These are phyloP conservation scores for Rhododendron simsii DNA, from an alignment of 148 eudicot genomes.

Conservation along the genomic window DNA sequence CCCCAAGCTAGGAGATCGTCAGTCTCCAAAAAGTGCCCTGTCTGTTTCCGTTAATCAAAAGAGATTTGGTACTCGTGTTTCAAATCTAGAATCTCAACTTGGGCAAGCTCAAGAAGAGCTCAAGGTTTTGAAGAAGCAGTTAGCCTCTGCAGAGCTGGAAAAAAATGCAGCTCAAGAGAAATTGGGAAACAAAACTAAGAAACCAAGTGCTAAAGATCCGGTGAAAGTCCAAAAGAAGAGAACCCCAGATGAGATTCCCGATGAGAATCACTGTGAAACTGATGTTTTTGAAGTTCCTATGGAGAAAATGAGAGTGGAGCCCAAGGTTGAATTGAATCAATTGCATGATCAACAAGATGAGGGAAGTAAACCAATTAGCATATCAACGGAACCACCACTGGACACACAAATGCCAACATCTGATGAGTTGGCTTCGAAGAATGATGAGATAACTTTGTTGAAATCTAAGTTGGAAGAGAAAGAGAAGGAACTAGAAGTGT, in stretches of 20 bases:
- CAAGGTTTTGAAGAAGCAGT: constrained; percentile 67
- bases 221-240: constrained; percentile 16
- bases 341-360: constrained; percentile 22
- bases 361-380: constrained; percentile 21
- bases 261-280: constrained; percentile 45
- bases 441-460: constrained; percentile 39
- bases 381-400: constrained; percentile 4
- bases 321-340: constrained; percentile 9
- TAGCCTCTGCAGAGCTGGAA: constrained; percentile 61
- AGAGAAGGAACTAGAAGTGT: constrained; percentile 37
- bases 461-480: constrained; percentile 47
- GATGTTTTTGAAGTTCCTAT: constrained; percentile 87
- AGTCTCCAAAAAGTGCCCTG: constrained; percentile 57
- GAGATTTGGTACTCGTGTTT: constrained; percentile 75
- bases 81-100: constrained; percentile 77
- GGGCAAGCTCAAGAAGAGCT: constrained; percentile 86
- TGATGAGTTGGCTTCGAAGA: constrained; percentile 42
- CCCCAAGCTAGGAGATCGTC: constrained; percentile 52
- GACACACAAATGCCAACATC: constrained; percentile 21
- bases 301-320: constrained; percentile 35
- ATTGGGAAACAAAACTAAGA: constrained; percentile 42
- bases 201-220: constrained; percentile 14
- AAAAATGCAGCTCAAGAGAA: constrained; percentile 64
- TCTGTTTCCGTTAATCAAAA: constrained; percentile 58
- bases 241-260: constrained; percentile 18